Evolutionary conservation across 2,329 filamentous ascomycete species (phyloP).

Genomic region (Neospermospora avenae): DNA sequence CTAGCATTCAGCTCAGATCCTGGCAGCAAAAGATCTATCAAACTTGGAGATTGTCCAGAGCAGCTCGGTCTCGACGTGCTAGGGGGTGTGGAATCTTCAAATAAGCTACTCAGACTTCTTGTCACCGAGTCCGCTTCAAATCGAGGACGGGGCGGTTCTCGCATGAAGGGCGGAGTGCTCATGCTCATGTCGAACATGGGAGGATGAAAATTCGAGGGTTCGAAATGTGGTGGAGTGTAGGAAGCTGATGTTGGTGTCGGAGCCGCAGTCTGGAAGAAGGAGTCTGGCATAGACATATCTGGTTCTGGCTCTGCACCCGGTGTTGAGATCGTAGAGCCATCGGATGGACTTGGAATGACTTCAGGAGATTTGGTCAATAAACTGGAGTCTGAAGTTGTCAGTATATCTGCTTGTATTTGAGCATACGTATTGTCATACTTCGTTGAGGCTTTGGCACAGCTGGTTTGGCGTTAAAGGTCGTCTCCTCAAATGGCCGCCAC

Average conservation of each 20-base stretch:
- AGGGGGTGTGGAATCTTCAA: conserved; percentile 35
- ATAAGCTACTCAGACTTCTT: conserved; percentile 37
- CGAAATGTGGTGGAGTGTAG: conserved; percentile 13
- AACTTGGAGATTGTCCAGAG: conserved; percentile 46
- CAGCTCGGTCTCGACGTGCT: conserved; percentile 32
- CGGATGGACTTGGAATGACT: conserved; percentile 26
- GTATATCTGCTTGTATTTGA: neutral
- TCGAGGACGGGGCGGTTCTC: conserved; percentile 27
- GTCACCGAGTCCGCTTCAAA: conserved; percentile 37
- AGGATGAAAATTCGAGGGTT: conserved; percentile 23
- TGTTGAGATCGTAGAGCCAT: conserved; percentile 25
- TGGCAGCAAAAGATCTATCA: conserved; percentile 47
- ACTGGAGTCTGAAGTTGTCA: conserved; percentile 28
- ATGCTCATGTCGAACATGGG: conserved; percentile 35
- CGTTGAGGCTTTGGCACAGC: conserved; percentile 27
- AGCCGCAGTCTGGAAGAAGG: conserved; percentile 31
- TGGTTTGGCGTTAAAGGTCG: conserved; percentile 47
- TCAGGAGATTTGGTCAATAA: conserved; percentile 24
- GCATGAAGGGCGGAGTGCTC: conserved; percentile 31
- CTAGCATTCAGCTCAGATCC: conserved; percentile 44
- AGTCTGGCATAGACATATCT: conserved; percentile 32
- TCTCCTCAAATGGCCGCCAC: conserved; percentile 68
- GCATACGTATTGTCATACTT: conserved; percentile 19
- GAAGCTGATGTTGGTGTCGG: conserved; percentile 25
- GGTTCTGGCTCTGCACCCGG: conserved; percentile 24